Conservation (phyloP, 2,329 filamentous ascomycete species). For the Fusarium burgessii region DNA sequence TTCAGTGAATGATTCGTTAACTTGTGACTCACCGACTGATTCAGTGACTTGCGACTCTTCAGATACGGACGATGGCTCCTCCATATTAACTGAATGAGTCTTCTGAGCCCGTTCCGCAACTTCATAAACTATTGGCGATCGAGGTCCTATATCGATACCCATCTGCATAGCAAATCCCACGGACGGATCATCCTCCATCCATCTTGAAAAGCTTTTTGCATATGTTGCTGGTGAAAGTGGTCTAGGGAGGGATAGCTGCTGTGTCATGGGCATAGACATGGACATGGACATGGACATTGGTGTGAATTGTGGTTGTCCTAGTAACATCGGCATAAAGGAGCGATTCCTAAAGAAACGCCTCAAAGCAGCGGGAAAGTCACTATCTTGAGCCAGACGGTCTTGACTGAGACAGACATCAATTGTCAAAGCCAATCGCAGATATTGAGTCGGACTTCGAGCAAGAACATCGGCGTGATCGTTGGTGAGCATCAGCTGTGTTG, state of each 20-base stretch:
- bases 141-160: slow-evolving; percentile 14
- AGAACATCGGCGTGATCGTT: slow-evolving; percentile 19
- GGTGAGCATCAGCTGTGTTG: not conserved
- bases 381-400: slow-evolving; percentile 32
- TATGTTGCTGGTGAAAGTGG: slow-evolving; percentile 20
- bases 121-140: not conserved
- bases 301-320: slow-evolving; percentile 12
- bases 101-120: not conserved
- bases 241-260: not conserved
- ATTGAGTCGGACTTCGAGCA: slow-evolving; percentile 30
- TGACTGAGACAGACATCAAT: slow-evolving; percentile 35
- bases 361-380: slow-evolving; percentile 27
- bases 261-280: not conserved
- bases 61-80: not conserved
- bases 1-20: not conserved
- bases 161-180: slow-evolving; percentile 36
- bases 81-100: not conserved
- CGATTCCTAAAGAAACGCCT: slow-evolving; percentile 7
- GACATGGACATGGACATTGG: not conserved
- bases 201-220: slow-evolving; percentile 20
- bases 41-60: not conserved
- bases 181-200: slow-evolving; percentile 35
- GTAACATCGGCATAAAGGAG: slow-evolving; percentile 10
- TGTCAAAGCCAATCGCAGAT: slow-evolving; percentile 32
- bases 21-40: not conserved